A percentile compares a stretch with the other conserved stretches of the same genome.
phyloP scores from a whole-genome alignment of 768 basidiomycete species.

The Mrakia gelida region DNA sequence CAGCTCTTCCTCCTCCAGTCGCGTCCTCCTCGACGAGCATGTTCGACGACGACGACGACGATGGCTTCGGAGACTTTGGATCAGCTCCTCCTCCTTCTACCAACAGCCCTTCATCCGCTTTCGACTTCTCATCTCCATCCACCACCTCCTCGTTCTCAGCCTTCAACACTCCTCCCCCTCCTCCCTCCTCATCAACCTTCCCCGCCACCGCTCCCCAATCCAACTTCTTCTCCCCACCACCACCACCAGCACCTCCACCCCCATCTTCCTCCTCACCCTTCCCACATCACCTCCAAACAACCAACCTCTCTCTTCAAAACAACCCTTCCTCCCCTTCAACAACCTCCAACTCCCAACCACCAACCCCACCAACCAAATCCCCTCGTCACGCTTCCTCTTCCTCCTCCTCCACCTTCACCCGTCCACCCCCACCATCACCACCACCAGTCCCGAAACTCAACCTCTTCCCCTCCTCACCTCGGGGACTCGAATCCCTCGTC shows the following conservation, averaged over 20 bases:
- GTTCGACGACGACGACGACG: slow-evolving; percentile 16
- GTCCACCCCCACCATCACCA: slow-evolving; percentile 8
- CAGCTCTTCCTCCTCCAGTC: background rate
- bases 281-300: background rate
- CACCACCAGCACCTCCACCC: background rate
- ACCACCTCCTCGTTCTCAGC: background rate
- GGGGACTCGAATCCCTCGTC: background rate
- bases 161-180: background rate
- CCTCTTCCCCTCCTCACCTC: background rate
- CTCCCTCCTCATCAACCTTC: background rate
- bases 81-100: background rate
- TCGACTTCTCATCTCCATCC: background rate
- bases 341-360: slow-evolving; percentile 5
- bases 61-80: slow-evolving; percentile 28
- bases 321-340: background rate
- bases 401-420: background rate
- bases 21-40: background rate
- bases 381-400: background rate
- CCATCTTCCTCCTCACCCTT: background rate
- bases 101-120: background rate
- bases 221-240: background rate
- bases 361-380: background rate
- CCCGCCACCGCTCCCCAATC: background rate
- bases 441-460: slow-evolving; percentile 4
- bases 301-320: no score